A percentile compares a stretch with the other conserved stretches of the same genome.
These are phyloP conservation scores for Scedosporium aurantiacum DNA, from an alignment of 2,329 filamentous ascomycete genomes.

Conservation along the genomic window DNA sequence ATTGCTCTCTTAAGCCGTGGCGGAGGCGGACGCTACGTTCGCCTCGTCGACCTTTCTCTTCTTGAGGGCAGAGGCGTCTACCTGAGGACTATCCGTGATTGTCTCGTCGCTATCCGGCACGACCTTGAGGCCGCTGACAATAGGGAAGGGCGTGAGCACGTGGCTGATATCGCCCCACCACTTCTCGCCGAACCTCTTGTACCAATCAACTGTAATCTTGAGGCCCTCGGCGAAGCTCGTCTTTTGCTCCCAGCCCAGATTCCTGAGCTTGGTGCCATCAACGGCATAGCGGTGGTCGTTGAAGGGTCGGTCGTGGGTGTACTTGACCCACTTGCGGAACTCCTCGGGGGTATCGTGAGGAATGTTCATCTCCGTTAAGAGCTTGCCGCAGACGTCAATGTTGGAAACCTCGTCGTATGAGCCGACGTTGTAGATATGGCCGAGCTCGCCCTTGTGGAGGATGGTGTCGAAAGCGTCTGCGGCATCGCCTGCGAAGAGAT, in stretches of 20 bases:
- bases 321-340: conserved; percentile 56
- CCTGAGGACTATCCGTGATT: conserved; percentile 52
- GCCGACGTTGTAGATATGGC: conserved; percentile 73
- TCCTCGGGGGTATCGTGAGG: conserved; percentile 37
- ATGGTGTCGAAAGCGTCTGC: conserved; percentile 78
- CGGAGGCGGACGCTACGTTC: neutral
- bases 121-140: conserved; percentile 44
- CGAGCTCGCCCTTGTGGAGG: conserved; percentile 62
- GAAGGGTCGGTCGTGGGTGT: conserved; percentile 68
- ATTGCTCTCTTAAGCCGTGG: neutral
- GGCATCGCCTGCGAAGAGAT: conserved; percentile 69
- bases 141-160: conserved; percentile 57
- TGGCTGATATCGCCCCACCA: conserved; percentile 66
- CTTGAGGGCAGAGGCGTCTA: conserved; percentile 45
- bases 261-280: conserved; percentile 55
- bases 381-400: conserved; percentile 52
- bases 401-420: conserved; percentile 72
- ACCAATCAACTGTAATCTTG: conserved; percentile 57
- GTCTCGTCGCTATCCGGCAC: conserved; percentile 50
- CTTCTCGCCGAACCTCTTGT: conserved; percentile 49
- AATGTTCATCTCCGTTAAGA: conserved; percentile 53
- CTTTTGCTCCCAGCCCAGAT: conserved; percentile 60
- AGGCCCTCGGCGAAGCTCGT: conserved; percentile 54
- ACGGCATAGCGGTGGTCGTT: conserved; percentile 66
- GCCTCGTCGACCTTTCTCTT: neutral